Base-by-base conservation (phyloP, 1,139 yeast species). In the Geotrichum carabidarum region DNA sequence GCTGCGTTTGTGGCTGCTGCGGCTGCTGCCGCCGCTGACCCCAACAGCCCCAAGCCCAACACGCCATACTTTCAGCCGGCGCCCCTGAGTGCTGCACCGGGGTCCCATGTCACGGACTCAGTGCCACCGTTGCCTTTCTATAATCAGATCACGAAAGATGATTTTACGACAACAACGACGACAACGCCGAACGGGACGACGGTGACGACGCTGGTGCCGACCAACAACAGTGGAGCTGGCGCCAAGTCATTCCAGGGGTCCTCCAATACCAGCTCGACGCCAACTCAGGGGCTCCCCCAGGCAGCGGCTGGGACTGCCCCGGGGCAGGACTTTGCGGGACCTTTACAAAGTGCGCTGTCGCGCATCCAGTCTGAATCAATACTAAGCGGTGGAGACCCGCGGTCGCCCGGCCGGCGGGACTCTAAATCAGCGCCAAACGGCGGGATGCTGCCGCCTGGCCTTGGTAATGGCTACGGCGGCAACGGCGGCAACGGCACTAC, bases 141-240 rank as follows among this genome's bases (percentile, higher is more conserved):
- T 69, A 88, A 87, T 66, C 96, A 89, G 68, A 90, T 90, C 63
- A 86, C 93, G 12, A 84, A 83, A 65, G 96, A 90, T 66, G 95
- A 88, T 68, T 90, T 89, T 72, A 84, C 84, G 51, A 85, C 96
- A 0, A 82, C 86, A 32, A 84, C 91, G 1, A 83, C 90, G 1
- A 89, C 95, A 0, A 85, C 96, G 0, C 96, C 96, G 1, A 88
- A 88, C 63, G 97, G 97, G 56, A 90, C 96, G 0, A 88, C 96
- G 0, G 79, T 89, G 17, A 89, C 96, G 0, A 89, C 93, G 0
- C 77, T 90, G 60, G 93, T 89, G 1, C 96, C 96, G 1, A 88
- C 96, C 1, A 60, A 63, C 32, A 62, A 63, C 35, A 62, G 9
- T 8, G 44, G 48, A 27, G 18, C 45, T 31, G 44, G 57, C 22